Conservation (phyloP, 140 eudicot species). For the Senecio squalidus region DNA sequence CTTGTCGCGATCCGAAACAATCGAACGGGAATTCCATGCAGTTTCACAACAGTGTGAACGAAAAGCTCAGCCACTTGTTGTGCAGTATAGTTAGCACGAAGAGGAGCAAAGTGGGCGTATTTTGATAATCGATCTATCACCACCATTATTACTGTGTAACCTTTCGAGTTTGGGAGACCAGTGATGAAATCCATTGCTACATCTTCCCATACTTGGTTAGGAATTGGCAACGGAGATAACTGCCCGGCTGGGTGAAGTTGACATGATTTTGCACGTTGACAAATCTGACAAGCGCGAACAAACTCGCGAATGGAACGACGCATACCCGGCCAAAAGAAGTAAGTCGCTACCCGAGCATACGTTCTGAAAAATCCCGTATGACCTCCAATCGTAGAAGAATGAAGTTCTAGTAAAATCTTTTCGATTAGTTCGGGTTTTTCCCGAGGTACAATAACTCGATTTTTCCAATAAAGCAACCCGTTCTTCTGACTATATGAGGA, state of each 20-base stretch:
- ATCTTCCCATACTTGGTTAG: conserved; percentile 2
- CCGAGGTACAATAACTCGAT: background rate
- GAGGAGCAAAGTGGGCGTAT: conserved; percentile 4
- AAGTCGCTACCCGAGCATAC: background rate
- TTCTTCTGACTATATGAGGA: background rate
- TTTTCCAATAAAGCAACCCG: background rate
- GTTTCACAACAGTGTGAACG: background rate
- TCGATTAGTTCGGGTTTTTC: background rate
- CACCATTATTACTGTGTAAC: background rate
- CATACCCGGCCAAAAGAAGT: background rate
- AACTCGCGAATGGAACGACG: background rate
- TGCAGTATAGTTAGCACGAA: background rate
- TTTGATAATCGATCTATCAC: conserved; percentile 13
- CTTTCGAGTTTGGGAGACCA: background rate
- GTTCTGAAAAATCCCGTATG: background rate
- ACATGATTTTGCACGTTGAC: background rate
- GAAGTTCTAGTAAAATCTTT: background rate
- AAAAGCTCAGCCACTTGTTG: background rate
- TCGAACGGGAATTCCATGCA: background rate
- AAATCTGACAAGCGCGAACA: background rate
- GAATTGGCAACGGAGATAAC: background rate
- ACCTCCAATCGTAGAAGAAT: background rate
- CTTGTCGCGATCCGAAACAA: conserved; percentile 8
- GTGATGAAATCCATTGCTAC: conserved; percentile 19
- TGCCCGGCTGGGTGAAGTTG: background rate